phyloP scores from a whole-genome alignment of 306 rosid species.

The Prunus mira region DNA sequence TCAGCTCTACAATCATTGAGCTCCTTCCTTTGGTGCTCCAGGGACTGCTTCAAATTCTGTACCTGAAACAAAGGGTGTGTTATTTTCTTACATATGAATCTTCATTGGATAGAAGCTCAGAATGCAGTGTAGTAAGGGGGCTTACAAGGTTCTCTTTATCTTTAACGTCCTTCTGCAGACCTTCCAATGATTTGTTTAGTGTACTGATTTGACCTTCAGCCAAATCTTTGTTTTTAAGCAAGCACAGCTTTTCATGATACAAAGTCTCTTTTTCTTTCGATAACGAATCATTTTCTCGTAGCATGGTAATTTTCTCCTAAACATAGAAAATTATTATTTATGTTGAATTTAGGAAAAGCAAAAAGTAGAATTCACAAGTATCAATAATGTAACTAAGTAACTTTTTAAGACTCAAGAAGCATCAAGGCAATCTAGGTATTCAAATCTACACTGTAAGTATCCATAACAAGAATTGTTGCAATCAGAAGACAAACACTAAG shows the following conservation, averaged over 20 bases:
- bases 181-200: constrained; percentile 72
- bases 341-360: not conserved
- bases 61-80: constrained; percentile 48
- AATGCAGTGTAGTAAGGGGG: constrained; percentile 17
- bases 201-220: constrained; percentile 63
- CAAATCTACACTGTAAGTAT: not conserved
- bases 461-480: not conserved
- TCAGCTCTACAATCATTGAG: constrained; percentile 81
- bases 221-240: constrained; percentile 64
- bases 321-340: constrained; percentile 14
- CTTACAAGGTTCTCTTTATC: constrained; percentile 81
- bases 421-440: not conserved
- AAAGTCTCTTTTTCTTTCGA: constrained; percentile 55
- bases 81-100: constrained; percentile 16
- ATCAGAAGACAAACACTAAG: not conserved
- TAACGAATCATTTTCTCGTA: constrained; percentile 58
- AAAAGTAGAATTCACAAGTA: not conserved
- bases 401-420: not conserved
- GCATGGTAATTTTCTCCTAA: constrained; percentile 82
- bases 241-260: constrained; percentile 56
- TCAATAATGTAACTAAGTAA: not conserved
- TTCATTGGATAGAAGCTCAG: constrained; percentile 26
- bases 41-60: constrained; percentile 69
- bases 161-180: constrained; percentile 73
- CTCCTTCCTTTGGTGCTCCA: constrained; percentile 74